Evolutionary conservation across 306 rosid species (phyloP).

Genomic region (Sphenostylis stenocarpa): DNA sequence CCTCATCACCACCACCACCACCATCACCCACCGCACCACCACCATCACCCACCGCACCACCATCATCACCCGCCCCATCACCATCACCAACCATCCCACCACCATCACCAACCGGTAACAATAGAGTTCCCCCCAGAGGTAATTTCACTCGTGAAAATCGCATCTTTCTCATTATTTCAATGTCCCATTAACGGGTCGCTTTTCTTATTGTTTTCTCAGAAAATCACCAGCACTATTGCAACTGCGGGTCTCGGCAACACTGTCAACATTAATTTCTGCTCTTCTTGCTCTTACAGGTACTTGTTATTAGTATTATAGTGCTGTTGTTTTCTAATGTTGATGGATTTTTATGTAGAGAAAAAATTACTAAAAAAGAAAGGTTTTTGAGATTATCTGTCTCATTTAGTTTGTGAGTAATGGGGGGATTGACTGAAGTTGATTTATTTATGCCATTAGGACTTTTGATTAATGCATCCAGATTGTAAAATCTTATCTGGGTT

Average conservation of each 20-base stretch:
- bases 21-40: slow-evolving; percentile 36
- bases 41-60: slow-evolving; percentile 34
- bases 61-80: slow-evolving; percentile 38
- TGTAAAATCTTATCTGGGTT: not conserved
- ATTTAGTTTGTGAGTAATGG: not conserved
- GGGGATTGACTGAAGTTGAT: not conserved
- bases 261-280: slow-evolving; percentile 59
- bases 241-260: slow-evolving; percentile 60
- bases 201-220: slow-evolving; percentile 38
- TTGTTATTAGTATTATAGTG: not conserved
- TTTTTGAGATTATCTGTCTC: not conserved
- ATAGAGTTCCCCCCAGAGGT: slow-evolving; percentile 31
- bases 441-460: not conserved
- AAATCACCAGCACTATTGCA: slow-evolving; percentile 30
- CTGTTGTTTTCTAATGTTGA: not conserved
- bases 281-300: slow-evolving; percentile 75
- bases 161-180: not conserved
- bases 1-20: slow-evolving; percentile 37
- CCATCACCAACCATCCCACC: slow-evolving; percentile 35
- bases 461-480: not conserved
- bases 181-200: not conserved
- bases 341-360: not conserved
- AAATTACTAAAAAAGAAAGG: not conserved
- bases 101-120: slow-evolving; percentile 29
- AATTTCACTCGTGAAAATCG: not conserved